phyloP scores from a whole-genome alignment of 2,329 filamentous ascomycete species.

The Clarireedia paspali region DNA sequence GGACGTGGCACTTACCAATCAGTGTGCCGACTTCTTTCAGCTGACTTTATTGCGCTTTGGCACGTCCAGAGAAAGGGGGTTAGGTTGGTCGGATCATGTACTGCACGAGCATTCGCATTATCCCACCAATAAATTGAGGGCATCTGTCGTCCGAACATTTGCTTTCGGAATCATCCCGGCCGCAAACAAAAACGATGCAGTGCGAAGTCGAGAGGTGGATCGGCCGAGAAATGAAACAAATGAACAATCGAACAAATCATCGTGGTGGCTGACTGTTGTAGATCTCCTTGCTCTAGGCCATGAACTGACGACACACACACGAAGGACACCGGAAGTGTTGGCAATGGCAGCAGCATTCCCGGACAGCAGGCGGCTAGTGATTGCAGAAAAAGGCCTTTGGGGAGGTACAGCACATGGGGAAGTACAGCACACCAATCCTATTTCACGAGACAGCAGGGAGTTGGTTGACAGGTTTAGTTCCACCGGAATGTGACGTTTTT shows the following conservation, averaged over 20 bases:
- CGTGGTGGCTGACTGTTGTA: background rate
- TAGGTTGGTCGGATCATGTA: background rate
- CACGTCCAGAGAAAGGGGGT: background rate
- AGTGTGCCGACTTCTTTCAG: no score
- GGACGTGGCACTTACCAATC: no score
- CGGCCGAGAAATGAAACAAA: constrained; percentile 5
- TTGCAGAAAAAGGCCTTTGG: no score
- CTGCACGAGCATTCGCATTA: background rate
- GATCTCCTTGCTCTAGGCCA: background rate
- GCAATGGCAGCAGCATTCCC: no score
- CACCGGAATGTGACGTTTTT: background rate
- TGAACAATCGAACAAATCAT: background rate
- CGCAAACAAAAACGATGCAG: background rate
- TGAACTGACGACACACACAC: background rate
- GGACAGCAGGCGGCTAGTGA: no score
- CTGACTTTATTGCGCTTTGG: background rate
- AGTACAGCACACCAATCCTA: no score
- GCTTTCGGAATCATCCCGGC: background rate
- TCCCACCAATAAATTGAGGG: no score
- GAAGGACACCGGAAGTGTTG: background rate
- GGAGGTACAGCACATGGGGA: no score
- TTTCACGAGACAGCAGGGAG: background rate
- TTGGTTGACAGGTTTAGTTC: background rate
- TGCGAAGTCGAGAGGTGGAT: background rate
- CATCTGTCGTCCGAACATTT: background rate